phyloP scores from a whole-genome alignment of 257 asterid species.

The Solanum bulbocastanum region DNA sequence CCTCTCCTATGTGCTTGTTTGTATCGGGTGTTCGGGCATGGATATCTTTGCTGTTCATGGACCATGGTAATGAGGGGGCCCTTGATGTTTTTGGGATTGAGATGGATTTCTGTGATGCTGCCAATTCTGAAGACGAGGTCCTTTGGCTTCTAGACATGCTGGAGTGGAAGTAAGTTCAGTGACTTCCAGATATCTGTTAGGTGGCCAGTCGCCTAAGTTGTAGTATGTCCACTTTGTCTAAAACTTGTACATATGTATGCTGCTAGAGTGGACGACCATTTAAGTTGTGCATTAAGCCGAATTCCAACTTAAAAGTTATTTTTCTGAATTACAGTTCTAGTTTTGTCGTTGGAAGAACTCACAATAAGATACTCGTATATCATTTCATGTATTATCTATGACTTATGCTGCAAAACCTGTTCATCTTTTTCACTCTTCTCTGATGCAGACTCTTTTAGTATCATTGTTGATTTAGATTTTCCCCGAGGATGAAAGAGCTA shows the following conservation, averaged over 20 bases:
- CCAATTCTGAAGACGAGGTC: slow-evolving; percentile 67
- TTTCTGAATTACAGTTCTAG: background rate
- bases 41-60: slow-evolving; percentile 93
- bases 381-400: background rate
- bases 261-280: background rate
- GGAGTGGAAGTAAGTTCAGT: slow-evolving; percentile 72
- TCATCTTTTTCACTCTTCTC: background rate
- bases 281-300: background rate
- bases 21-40: slow-evolving; percentile 89
- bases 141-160: slow-evolving; percentile 95
- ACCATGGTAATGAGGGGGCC: slow-evolving; percentile 54
- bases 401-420: background rate
- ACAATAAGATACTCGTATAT: background rate
- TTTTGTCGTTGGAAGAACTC: background rate
- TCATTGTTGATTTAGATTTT: background rate
- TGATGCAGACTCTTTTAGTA: background rate
- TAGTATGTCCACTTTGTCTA: background rate
- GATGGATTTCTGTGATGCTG: slow-evolving; percentile 92
- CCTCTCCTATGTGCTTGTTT: slow-evolving; percentile 83
- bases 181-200: background rate
- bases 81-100: slow-evolving; percentile 86
- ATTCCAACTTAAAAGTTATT: background rate
- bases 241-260: slow-evolving; percentile 7
- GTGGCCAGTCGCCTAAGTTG: background rate
- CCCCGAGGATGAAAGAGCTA: background rate